Evolutionary conservation across 2,329 filamentous ascomycete genomes (phyloP), one percentile per base, ranked within the genome.

Genomic region (Aureobasidium sp.): DNA sequence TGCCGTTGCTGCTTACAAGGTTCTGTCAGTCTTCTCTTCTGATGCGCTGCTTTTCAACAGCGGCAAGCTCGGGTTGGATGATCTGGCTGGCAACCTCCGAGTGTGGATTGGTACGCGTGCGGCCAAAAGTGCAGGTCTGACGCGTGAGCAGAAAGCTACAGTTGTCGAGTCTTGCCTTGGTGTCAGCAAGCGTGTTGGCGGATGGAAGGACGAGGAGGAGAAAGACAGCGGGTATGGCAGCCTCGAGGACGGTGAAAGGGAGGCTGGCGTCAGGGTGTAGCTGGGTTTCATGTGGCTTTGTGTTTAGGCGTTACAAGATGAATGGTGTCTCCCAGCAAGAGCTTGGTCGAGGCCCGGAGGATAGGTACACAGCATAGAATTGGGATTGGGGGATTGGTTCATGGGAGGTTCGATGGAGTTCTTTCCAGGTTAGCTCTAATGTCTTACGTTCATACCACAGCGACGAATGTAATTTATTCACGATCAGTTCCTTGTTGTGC

Each of bases 61-160:
- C 21, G 71, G 71, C 0, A 71, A 70, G 50, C 64, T 67, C 21
- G 76, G 75, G 0, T 67, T 79, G 4, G 77, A 79, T 61, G 70
- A 75, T 33, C 66, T 78, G 25, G 75, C 76, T 5, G 72, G 70
- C 57, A 73, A 70, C 23, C 65, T 80, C 42, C 70, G 77, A 4
- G 69, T 77, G 51, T 80, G 78, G 77, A 69, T 78, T 40, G 77
- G 77, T 3, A 75, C 74, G 31, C 73, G 74, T 21, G 73, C 72
- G 4, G 76, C 74, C 7, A 69, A 70, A 9, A 68, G 69, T 8
- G 75, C 71, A 38, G 76, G 76, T 0, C 57, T 79, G 61, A 70
- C 67, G 7, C 69, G 69, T 27, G 74, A 71, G 58, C 70, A 73
- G 4, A 69, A 74, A 17, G 68, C 68, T 3, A 69, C 67, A 46